Base-by-base conservation (phyloP, 495 filamentous ascomycete genomes). In the Neurospora sp. region DNA sequence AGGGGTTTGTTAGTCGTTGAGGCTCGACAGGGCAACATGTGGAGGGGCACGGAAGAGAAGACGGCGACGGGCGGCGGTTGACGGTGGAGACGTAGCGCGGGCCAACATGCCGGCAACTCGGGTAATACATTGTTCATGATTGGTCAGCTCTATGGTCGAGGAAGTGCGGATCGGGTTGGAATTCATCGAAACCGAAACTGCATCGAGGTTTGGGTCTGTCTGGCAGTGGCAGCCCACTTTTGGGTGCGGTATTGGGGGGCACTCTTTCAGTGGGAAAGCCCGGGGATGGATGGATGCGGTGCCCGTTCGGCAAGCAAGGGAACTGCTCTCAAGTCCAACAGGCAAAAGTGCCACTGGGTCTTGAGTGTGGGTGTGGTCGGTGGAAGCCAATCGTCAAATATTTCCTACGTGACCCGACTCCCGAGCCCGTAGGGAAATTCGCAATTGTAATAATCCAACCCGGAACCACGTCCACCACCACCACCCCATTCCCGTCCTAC, bases 101-200 rank as follows among this genome's bases (percentile, higher is more conserved):
- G 71, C 75, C 70, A 72, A 72, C 27, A 66, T 71, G 74, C 77
- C 78, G 79, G 79, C 77, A 81, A 79, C 77, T 79, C 79, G 79
- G 78, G 76, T 81, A 78, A 81, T 78, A 60, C 72, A 66, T 69
- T 16, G 4, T 16, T 46, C 31, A 62, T 79, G 78, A 81, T 81
- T 79, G 78, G 78, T 35, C 40, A 16, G 62, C 7, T 0, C 73
- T 38, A 39, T 73, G 9, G 14, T 66, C 27, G 54, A 74, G 74
- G 72, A 72, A 42, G 75, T 70, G 72, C 44, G 76, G 70, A 44
- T 72, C 76, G 76, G 78, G 74, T 76, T 75, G 73, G 74, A 72
- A 70, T 42, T 60, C 72, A 73, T 74, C 71, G 73, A 77, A 38
- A 49, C 54, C 54, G 54, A 66, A 66, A 66, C 54, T 66, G 54